These are phyloP conservation scores for Albizia julibrissin DNA, from an alignment of 306 rosid species.

Conservation along the genomic window DNA sequence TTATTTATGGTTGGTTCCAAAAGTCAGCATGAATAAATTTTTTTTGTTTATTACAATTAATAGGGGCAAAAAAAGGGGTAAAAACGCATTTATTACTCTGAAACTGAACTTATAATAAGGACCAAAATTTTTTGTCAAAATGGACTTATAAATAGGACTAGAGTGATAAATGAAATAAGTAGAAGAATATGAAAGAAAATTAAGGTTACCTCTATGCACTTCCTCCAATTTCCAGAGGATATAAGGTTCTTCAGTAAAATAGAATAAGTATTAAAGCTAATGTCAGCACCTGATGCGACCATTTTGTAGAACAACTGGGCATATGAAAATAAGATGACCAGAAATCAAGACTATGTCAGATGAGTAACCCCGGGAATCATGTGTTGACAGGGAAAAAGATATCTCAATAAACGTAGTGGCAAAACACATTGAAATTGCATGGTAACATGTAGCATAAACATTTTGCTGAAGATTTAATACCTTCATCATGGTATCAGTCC, in stretches of 20 bases:
- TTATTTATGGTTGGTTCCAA: too few relatives aligned
- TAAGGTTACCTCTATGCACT: conserved; percentile 75
- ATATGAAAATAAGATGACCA: conserved; percentile 21
- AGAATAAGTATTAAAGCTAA: conserved; percentile 72
- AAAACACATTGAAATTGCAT: conserved; percentile 30
- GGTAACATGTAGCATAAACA: conserved; percentile 26
- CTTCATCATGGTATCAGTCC: conserved; percentile 82
- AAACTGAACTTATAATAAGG: too few relatives aligned
- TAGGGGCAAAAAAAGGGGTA: too few relatives aligned
- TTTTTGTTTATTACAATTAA: too few relatives aligned
- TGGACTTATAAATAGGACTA: too few relatives aligned
- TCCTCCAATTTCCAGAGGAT: conserved; percentile 89
- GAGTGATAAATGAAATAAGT: not conserved
- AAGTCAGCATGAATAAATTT: too few relatives aligned
- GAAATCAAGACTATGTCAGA: conserved; percentile 22
- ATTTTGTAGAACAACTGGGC: conserved; percentile 83
- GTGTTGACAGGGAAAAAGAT: conserved; percentile 5
- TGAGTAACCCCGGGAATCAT: not conserved
- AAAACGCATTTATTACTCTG: too few relatives aligned
- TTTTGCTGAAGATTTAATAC: conserved; percentile 41
- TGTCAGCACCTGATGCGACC: conserved; percentile 64
- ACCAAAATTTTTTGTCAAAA: too few relatives aligned
- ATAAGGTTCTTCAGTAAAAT: conserved; percentile 84
- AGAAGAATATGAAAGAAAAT: not conserved
- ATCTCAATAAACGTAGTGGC: conserved; percentile 17